These are phyloP conservation scores for Articulospora tetracladia DNA, from an alignment of 495 filamentous ascomycete species.

Conservation along the genomic window DNA sequence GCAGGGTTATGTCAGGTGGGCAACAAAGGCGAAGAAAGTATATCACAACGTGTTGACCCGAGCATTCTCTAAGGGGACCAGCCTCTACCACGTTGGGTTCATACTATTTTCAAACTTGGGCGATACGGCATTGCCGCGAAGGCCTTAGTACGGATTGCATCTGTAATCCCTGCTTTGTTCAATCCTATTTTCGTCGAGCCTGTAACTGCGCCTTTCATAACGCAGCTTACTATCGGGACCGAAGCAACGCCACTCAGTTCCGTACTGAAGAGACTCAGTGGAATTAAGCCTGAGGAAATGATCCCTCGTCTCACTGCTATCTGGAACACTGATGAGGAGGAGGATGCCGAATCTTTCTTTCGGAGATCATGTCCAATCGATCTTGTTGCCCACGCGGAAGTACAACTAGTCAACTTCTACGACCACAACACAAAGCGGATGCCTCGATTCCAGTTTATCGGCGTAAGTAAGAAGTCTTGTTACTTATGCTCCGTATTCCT, in stretches of 20 bases:
- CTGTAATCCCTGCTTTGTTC: conserved; percentile 12
- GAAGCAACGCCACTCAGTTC: not conserved
- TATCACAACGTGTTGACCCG: conserved; percentile 9
- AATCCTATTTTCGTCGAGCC: conserved; percentile 19
- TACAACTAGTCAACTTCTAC: conserved; percentile 21
- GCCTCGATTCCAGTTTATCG: conserved; percentile 18
- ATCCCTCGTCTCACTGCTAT: conserved; percentile 9
- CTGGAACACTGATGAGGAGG: conserved; percentile 17
- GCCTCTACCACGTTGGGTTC: conserved; percentile 18
- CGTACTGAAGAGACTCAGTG: conserved; percentile 1
- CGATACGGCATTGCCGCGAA: conserved; percentile 23
- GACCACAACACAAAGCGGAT: conserved; percentile 17
- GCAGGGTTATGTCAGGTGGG: conserved; percentile 15
- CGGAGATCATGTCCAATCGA: conserved; percentile 6
- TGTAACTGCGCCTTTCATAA: conserved; percentile 10
- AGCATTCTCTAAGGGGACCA: conserved; percentile 12
- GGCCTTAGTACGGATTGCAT: conserved; percentile 16
- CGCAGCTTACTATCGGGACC: not conserved
- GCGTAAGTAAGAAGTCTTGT: conserved; percentile 24
- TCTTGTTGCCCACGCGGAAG: conserved; percentile 19
- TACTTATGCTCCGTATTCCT: conserved; percentile 20
- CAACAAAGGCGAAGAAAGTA: conserved; percentile 12
- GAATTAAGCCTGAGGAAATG: conserved; percentile 1
- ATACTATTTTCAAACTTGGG: conserved; percentile 20
- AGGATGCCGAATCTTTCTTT: conserved; percentile 11